phyloP scores from a whole-genome alignment of 129 eudicot genomes.

The Gnaphalium uliginosum region DNA sequence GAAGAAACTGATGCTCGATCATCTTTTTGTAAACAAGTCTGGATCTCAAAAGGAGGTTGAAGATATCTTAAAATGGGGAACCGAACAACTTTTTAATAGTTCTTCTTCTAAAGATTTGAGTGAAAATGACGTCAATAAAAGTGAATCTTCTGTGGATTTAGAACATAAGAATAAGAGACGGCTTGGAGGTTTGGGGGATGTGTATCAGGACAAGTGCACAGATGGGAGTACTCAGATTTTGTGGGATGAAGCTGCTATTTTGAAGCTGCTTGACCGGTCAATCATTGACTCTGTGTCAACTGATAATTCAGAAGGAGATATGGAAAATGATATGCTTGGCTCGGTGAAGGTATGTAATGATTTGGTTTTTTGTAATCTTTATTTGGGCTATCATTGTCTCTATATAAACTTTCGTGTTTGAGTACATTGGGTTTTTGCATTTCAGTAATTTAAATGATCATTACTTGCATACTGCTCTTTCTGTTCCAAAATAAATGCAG shows the following conservation, averaged over 20 bases:
- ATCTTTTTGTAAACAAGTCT: constrained; percentile 86
- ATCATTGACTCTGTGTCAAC: constrained; percentile 52
- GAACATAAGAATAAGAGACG: constrained; percentile 67
- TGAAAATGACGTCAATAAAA: constrained; percentile 47
- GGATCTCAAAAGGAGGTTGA: constrained; percentile 97
- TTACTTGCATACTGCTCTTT: not conserved
- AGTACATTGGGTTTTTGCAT: not conserved
- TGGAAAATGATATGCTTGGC: constrained; percentile 95
- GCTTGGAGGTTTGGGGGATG: constrained; percentile 88
- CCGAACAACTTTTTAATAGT: constrained; percentile 81
- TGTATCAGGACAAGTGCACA: constrained; percentile 83
- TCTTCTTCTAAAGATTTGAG: constrained; percentile 49
- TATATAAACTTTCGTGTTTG: not conserved
- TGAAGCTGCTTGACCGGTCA: constrained; percentile 90
- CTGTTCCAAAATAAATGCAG: not conserved
- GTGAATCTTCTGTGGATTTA: constrained; percentile 45
- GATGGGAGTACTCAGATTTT: constrained; percentile 63
- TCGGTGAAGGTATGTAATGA: constrained; percentile 74
- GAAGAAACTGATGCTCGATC: constrained; percentile 96
- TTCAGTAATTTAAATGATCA: not conserved
- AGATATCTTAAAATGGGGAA: constrained; percentile 94
- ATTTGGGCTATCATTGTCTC: not conserved
- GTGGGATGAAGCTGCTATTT: constrained; percentile 89
- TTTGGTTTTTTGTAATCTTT: not conserved
- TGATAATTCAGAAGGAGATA: constrained; percentile 73